Percentiles rank a stretch among this genome's conserved stretches.
Evolutionary conservation across 768 basidiomycete genomes (phyloP).

Genomic region (Rickenella mellea): DNA sequence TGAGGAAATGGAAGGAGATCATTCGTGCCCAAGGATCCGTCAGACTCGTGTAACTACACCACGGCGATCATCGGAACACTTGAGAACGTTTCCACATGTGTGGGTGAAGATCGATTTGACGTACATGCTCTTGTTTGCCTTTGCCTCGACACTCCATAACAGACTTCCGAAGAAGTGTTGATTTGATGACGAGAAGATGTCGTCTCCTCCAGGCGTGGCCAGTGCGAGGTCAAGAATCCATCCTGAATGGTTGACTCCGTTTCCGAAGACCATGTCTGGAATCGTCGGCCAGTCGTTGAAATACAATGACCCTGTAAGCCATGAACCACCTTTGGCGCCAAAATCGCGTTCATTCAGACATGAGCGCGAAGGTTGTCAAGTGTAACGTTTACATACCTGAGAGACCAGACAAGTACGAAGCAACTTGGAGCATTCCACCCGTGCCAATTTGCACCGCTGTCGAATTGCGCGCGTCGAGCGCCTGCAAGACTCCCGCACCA

Average conservation of each 20-base stretch:
- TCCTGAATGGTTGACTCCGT: conserved; percentile 32
- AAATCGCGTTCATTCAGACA: not conserved
- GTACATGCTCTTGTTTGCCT: conserved; percentile 44
- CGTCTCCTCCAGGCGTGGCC: conserved; percentile 40
- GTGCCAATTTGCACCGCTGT: conserved; percentile 49
- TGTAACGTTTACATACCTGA: conserved; percentile 34
- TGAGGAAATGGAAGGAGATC: conserved; percentile 67
- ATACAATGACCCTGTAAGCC: conserved; percentile 53
- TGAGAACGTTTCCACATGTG: too few relatives aligned
- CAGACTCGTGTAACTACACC: conserved; percentile 47
- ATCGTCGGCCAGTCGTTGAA: conserved; percentile 57
- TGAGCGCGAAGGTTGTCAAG: not conserved
- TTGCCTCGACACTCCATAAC: conserved; percentile 45
- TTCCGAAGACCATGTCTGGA: conserved; percentile 50
- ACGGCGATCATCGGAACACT: not conserved
- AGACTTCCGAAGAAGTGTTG: conserved; percentile 45
- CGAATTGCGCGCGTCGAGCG: conserved; percentile 51
- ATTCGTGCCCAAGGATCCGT: conserved; percentile 58
- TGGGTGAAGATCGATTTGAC: conserved; percentile 12
- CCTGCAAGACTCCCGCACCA: conserved; percentile 49
- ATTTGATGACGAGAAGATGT: conserved; percentile 36
- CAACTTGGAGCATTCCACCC: conserved; percentile 62
- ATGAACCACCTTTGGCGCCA: conserved; percentile 44
- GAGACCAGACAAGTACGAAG: conserved; percentile 58
- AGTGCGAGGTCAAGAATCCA: conserved; percentile 53